Base-by-base conservation (phyloP, 345 rosid genomes). In the Eucalyptus tenuipes region DNA sequence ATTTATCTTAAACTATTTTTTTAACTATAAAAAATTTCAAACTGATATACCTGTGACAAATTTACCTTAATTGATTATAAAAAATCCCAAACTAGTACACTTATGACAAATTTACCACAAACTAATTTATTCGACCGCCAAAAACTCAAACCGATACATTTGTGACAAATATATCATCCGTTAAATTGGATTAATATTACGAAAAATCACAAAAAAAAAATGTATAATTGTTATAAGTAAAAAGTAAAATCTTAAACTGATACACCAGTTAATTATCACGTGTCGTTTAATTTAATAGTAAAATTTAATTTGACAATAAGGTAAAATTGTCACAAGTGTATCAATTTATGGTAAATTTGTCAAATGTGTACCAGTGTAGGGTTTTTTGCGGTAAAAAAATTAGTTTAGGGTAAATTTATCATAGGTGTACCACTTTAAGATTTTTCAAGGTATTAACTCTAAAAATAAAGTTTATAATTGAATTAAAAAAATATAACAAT, bases 181-280 rank as follows among this genome's bases (percentile, higher is more conserved):
- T 52, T 52, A 52, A 52, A 52, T 52, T 52, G 9, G 1, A 52
- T 18, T 52, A 52, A 7, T 52, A 52, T 0, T 0, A 50, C 2
- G 0, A 17, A 50, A 50, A 50, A 50, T 52, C 0, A 52, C 0
- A n/a, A n/a, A n/a, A n/a, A 52, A 17, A 50, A 52, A 17, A 3
- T 17, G 0, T 7, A 52, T 52, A 52, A 17, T 0, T 52, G 2
- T 52, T 0, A 52, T 0, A 52, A 52, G 0, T 17, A 52, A 0
- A 50, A 0, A 17, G 24, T 52, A 52, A 52, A 52, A 52, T 52
- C 1, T 0, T 24, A 17, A 52, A 52, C 0, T 0, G 9, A 52
- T 17, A 52, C 4, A 17, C 1, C 0, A 50, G 1, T 0, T 1
- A 50, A 50, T 50, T 50, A 0, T 50, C 22, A 17, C 0, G 1